These are phyloP conservation scores for Xylaria grammica DNA, from an alignment of 495 filamentous ascomycete genomes.

Conservation along the genomic window DNA sequence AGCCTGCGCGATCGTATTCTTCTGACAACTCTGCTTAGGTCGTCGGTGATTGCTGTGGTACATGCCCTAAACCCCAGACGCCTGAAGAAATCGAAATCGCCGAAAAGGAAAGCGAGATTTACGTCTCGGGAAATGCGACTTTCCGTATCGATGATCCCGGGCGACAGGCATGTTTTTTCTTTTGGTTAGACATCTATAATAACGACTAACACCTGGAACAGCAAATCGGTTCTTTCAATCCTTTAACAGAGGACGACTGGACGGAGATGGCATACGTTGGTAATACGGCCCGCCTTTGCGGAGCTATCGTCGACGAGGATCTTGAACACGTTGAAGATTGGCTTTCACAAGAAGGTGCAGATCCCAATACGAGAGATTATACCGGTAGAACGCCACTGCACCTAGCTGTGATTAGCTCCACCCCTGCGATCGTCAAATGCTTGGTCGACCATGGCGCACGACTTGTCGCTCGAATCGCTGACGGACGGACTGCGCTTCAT, in stretches of 20 bases:
- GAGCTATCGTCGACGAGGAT: slow-evolving; percentile 76
- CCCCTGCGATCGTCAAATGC: slow-evolving; percentile 68
- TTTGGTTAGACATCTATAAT: no score
- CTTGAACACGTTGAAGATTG: slow-evolving; percentile 69
- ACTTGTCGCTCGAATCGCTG: slow-evolving; percentile 71
- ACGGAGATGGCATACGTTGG: slow-evolving; percentile 80
- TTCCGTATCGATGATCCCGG: slow-evolving; percentile 83
- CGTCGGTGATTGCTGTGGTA: slow-evolving; percentile 78
- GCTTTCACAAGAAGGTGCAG: slow-evolving; percentile 63
- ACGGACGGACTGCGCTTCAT: slow-evolving; percentile 80
- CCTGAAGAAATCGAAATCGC: slow-evolving; percentile 71
- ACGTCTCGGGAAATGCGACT: slow-evolving; percentile 68
- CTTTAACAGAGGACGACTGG: slow-evolving; percentile 81
- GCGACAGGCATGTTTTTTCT: slow-evolving; percentile 62
- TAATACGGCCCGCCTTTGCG: slow-evolving; percentile 70
- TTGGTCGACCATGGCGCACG: slow-evolving; percentile 76
- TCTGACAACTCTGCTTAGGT: slow-evolving; percentile 53
- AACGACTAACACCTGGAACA: slow-evolving; percentile 26
- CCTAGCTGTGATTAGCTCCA: slow-evolving; percentile 69
- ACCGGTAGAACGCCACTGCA: slow-evolving; percentile 84
- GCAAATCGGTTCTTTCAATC: slow-evolving; percentile 72
- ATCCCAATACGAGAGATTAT: slow-evolving; percentile 71
- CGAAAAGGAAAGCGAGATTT: slow-evolving; percentile 72
- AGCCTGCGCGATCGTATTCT: neutral
- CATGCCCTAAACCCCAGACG: slow-evolving; percentile 69